These are phyloP conservation scores for Auricularia cornea DNA, from an alignment of 768 basidiomycete genomes.

Conservation along the genomic window DNA sequence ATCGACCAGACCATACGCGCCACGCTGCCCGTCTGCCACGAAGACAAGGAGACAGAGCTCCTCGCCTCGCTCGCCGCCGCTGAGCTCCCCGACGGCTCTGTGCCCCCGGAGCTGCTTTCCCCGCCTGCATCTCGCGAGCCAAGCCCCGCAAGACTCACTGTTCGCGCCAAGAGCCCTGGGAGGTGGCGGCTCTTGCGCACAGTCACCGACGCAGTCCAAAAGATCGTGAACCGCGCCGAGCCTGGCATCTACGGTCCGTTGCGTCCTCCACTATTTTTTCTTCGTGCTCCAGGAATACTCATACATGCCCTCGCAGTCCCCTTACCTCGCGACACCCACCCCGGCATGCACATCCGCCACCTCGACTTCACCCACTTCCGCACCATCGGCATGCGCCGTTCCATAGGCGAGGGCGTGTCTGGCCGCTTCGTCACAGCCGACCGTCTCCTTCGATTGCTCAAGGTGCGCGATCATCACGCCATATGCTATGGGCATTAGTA, in stretches of 20 bases:
- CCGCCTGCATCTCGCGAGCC: conserved; percentile 78
- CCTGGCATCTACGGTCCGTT: conserved; percentile 66
- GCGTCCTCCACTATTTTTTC: conserved; percentile 5
- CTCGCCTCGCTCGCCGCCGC: conserved; percentile 51
- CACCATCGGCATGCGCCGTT: conserved; percentile 91
- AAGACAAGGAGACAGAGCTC: conserved; percentile 36
- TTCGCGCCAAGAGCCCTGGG: conserved; percentile 73
- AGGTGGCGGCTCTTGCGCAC: conserved; percentile 76
- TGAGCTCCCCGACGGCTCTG: conserved; percentile 55
- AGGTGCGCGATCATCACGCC: conserved; percentile 37
- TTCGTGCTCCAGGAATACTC: not conserved
- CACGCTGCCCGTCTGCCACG: conserved; percentile 42
- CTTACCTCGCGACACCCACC: conserved; percentile 56
- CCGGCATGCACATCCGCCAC: conserved; percentile 75
- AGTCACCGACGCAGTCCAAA: conserved; percentile 70
- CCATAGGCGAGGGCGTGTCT: conserved; percentile 79
- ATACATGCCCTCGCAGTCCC: conserved; percentile 55
- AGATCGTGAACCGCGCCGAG: conserved; percentile 51
- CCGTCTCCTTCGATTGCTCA: conserved; percentile 67
- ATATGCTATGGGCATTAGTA: conserved; percentile 1
- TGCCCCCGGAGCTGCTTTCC: conserved; percentile 67
- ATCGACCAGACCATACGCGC: conserved; percentile 58
- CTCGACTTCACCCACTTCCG: conserved; percentile 96
- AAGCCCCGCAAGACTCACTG: conserved; percentile 64
- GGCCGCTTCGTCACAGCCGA: conserved; percentile 91